These are phyloP conservation scores for Agarophyton chilense DNA, from an alignment of 23 red algal species.

Conservation along the genomic window DNA sequence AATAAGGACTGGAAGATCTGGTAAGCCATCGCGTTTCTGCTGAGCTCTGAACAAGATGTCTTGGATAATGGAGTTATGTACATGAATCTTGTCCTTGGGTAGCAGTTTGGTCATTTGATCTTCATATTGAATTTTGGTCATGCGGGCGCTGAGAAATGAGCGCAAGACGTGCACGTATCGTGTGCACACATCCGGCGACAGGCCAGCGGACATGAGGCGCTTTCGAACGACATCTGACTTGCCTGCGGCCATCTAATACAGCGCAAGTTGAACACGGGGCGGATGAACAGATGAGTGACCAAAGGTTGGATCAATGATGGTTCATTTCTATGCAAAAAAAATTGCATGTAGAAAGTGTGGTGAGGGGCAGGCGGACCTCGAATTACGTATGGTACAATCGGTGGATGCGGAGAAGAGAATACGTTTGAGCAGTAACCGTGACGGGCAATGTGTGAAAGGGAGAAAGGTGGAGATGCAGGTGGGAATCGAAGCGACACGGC, in stretches of 20 bases:
- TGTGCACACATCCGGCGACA: slow-evolving; percentile 24
- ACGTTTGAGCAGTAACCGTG: background rate
- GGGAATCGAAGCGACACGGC: background rate
- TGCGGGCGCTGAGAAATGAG: slow-evolving; percentile 58
- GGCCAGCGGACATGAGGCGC: slow-evolving; percentile 51
- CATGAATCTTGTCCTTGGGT: slow-evolving; percentile 61
- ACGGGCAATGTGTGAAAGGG: background rate
- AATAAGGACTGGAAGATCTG: slow-evolving; percentile 52
- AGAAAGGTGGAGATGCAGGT: background rate
- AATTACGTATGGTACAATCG: background rate
- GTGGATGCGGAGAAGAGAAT: background rate
- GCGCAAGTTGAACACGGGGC: background rate
- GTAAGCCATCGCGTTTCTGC: slow-evolving; percentile 47
- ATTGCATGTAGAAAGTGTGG: background rate
- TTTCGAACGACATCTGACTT: slow-evolving; percentile 55
- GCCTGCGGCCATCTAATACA: slow-evolving; percentile 18
- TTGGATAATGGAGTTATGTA: slow-evolving; percentile 73
- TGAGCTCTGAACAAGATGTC: slow-evolving; percentile 45
- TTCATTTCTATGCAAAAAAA: slow-evolving; percentile 22
- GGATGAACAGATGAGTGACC: background rate
- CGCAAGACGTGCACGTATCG: slow-evolving; percentile 37
- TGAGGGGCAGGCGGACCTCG: background rate
- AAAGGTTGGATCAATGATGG: background rate
- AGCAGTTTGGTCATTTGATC: slow-evolving; percentile 60
- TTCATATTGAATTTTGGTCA: slow-evolving; percentile 53